phyloP scores from a whole-genome alignment of 768 basidiomycete species.

The Lentinula lateritia region DNA sequence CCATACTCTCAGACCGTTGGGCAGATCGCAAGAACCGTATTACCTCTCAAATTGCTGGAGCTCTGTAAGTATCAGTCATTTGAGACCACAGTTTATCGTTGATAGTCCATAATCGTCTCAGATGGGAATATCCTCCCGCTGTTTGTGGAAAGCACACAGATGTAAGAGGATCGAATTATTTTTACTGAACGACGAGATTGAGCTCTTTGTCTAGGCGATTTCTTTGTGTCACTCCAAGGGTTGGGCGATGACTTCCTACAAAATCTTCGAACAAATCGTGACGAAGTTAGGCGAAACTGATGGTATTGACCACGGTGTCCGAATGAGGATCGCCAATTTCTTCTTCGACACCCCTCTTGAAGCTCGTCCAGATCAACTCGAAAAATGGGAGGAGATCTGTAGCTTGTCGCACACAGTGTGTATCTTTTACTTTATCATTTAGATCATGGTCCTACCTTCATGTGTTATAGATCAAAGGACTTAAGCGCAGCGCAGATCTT shows the following conservation, averaged over 20 bases:
- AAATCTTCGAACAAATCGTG: conserved; percentile 18
- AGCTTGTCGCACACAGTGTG: conserved; percentile 2
- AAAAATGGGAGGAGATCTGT: conserved; percentile 24
- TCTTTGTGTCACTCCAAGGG: conserved; percentile 26
- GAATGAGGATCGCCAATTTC: conserved; percentile 28
- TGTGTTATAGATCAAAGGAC: conserved; percentile 12
- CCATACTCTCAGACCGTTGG: conserved; percentile 23
- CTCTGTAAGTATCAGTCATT: conserved; percentile 15
- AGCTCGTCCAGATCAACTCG: conserved; percentile 19
- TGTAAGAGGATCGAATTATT: not conserved
- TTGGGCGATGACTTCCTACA: conserved; percentile 32
- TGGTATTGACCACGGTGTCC: conserved; percentile 22
- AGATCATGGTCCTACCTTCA: conserved; percentile 14
- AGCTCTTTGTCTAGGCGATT: conserved; percentile 8
- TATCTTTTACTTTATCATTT: not conserved
- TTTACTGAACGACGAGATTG: not conserved
- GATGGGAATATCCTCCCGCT: conserved; percentile 34
- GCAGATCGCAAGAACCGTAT: conserved; percentile 12
- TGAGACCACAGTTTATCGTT: not conserved
- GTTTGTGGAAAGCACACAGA: conserved; percentile 34
- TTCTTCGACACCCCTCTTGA: conserved; percentile 25
- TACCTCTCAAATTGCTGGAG: conserved; percentile 22
- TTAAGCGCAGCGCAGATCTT: conserved; percentile 15
- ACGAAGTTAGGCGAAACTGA: conserved; percentile 14
- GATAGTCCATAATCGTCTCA: conserved; percentile 4